These are phyloP conservation scores for Balansia obtecta DNA, from an alignment of 2,329 filamentous ascomycete genomes.

Conservation along the genomic window DNA sequence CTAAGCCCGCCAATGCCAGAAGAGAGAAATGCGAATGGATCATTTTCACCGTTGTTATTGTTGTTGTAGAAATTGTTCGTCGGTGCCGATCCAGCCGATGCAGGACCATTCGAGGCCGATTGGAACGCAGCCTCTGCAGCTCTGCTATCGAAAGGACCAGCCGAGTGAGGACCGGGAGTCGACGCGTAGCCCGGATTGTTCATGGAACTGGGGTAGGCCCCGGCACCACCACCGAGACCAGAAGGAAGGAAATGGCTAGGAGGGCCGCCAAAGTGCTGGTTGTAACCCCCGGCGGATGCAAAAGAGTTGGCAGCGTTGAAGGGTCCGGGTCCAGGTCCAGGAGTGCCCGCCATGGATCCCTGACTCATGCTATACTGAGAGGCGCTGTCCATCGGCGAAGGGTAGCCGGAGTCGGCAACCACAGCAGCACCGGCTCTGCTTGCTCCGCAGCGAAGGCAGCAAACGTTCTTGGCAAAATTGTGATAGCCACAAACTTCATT, in stretches of 20 bases:
- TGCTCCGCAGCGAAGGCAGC: conserved; percentile 89
- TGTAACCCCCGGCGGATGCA: conserved; percentile 49
- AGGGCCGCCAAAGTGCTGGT: conserved; percentile 76
- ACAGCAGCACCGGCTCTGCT: conserved; percentile 89
- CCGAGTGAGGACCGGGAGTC: conserved; percentile 66
- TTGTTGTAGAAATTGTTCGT: conserved; percentile 43
- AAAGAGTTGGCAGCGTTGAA: conserved; percentile 63
- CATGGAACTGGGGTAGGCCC: conserved; percentile 63
- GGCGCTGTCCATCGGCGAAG: conserved; percentile 77
- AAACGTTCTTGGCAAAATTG: conserved; percentile 99
- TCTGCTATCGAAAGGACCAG: conserved; percentile 82
- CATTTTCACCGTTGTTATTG: conserved; percentile 57
- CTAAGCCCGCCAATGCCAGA: conserved; percentile 60
- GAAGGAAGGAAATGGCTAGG: conserved; percentile 86
- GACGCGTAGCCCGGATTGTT: conserved; percentile 66
- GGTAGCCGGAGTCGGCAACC: conserved; percentile 85
- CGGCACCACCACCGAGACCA: conserved; percentile 61
- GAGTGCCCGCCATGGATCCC: conserved; percentile 73
- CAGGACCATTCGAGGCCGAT: conserved; percentile 69
- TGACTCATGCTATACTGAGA: conserved; percentile 78
- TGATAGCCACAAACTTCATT: conserved; percentile 96
- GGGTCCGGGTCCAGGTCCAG: conserved; percentile 64
- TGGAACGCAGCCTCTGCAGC: conserved; percentile 91
- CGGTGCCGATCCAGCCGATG: conserved; percentile 62
- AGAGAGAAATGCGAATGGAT: conserved; percentile 72